phyloP scores from a whole-genome alignment of 2,329 filamentous ascomycete genomes.

The Trichoderma aggressivum region DNA sequence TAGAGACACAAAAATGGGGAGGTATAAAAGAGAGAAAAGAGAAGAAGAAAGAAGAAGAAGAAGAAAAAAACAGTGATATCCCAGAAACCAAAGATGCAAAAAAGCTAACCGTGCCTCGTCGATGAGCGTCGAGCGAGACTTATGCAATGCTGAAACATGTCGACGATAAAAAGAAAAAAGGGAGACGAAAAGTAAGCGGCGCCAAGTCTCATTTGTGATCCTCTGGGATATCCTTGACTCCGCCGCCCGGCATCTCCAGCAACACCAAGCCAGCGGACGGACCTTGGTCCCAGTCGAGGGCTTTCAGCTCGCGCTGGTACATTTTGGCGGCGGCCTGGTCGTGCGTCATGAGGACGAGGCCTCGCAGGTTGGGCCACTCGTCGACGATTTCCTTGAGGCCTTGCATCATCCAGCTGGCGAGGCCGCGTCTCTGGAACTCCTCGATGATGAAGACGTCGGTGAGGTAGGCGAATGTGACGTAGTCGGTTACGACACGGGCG shows the following conservation, averaged over 20 bases:
- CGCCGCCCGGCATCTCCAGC: conserved; percentile 40
- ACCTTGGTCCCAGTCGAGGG: conserved; percentile 42
- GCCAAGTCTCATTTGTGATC: conserved; percentile 23
- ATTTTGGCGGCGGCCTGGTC: conserved; percentile 39
- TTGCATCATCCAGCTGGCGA: conserved; percentile 63
- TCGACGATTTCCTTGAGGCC: conserved; percentile 56
- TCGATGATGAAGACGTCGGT: conserved; percentile 66
- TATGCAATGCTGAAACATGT: conserved; percentile 18
- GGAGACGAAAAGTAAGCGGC: background rate
- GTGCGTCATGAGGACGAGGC: conserved; percentile 54
- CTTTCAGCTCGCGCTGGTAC: conserved; percentile 48
- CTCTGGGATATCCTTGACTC: conserved; percentile 35
- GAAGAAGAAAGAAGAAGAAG: background rate
- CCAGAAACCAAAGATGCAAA: conserved; percentile 6
- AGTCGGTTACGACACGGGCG: conserved; percentile 63
- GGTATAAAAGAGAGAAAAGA: background rate
- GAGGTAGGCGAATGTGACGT: conserved; percentile 62
- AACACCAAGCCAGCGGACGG: conserved; percentile 39
- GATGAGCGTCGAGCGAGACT: conserved; percentile 7
- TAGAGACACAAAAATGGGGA: conserved; percentile 17
- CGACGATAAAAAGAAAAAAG: background rate
- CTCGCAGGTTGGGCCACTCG: conserved; percentile 57
- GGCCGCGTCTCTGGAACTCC: conserved; percentile 57
- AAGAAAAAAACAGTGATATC: conserved; percentile 7
- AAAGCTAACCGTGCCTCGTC: conserved; percentile 15